Evolutionary conservation across 139 green algal species (phyloP).

Genomic region (Tetratostichococcus sp.): DNA sequence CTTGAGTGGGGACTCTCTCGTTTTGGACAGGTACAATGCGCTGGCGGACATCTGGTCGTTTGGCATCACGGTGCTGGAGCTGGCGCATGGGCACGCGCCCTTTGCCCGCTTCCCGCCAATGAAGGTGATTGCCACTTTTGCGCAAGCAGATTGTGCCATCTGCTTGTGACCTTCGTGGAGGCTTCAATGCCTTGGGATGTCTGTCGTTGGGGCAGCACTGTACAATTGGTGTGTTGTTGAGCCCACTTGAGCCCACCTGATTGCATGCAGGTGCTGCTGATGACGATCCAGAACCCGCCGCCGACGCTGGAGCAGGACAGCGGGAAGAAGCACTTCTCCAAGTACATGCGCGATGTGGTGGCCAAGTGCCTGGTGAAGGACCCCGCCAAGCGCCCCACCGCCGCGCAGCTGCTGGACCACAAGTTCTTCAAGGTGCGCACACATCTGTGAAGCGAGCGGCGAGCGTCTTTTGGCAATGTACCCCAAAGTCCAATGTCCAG

Average conservation of each 20-base stretch:
- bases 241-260: background rate
- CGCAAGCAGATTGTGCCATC: constrained; percentile 42
- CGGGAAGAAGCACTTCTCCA: constrained; percentile 72
- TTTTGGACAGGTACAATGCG: constrained; percentile 66
- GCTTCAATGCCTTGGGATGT: background rate
- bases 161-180: background rate
- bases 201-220: no score
- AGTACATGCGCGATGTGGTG: constrained; percentile 89
- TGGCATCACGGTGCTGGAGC: constrained; percentile 97
- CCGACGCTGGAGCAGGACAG: constrained; percentile 79
- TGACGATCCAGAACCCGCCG: constrained; percentile 96
- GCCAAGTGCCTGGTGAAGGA: constrained; percentile 96
- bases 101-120: constrained; percentile 99
- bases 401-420: constrained; percentile 92
- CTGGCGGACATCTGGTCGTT: constrained; percentile 98
- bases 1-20: background rate
- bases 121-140: constrained; percentile 69
- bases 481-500: no score
- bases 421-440: constrained; percentile 93
- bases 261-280: constrained; percentile 62
- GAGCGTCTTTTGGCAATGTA: no score
- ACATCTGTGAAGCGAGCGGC: background rate
- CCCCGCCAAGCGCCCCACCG: constrained; percentile 76
- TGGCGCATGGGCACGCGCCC: constrained; percentile 95
- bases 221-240: no score